These are phyloP conservation scores for Fremontodendron californicum DNA, from an alignment of 345 rosid genomes.

Conservation along the genomic window DNA sequence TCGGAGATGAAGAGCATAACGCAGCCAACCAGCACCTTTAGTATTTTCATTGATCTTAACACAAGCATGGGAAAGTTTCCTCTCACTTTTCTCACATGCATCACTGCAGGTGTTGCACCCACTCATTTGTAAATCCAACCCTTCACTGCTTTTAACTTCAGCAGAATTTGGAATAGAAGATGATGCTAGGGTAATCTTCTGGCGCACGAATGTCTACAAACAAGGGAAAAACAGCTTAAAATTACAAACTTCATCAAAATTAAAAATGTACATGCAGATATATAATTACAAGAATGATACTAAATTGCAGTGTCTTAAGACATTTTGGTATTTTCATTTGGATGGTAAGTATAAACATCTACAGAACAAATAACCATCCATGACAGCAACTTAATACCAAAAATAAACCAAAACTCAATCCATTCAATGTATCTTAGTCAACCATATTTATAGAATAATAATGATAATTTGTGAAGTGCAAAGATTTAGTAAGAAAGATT, in stretches of 20 bases:
- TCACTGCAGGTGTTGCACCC: constrained; percentile 22
- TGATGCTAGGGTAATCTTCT: constrained; percentile 76
- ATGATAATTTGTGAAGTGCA: background rate
- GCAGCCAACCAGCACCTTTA: constrained; percentile 60
- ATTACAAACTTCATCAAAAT: constrained; percentile 11
- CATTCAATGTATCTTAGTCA: background rate
- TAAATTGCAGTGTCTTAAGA: background rate
- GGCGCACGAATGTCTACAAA: constrained; percentile 80
- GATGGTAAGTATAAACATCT: background rate
- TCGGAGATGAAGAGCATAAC: constrained; percentile 90
- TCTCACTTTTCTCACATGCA: constrained; percentile 18
- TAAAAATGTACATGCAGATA: constrained; percentile 2
- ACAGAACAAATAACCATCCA: background rate
- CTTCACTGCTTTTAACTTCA: constrained; percentile 31
- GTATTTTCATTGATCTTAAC: constrained; percentile 49
- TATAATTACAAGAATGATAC: background rate
- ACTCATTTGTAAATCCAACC: constrained; percentile 26
- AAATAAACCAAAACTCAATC: background rate
- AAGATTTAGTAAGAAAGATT: background rate
- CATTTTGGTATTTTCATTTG: background rate
- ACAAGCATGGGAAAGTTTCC: constrained; percentile 33
- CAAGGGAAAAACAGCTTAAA: background rate
- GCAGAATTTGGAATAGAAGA: constrained; percentile 42
- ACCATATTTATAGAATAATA: background rate
- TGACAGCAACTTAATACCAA: background rate